These are phyloP conservation scores for Hyaloscypha bicolor DNA, from an alignment of 495 filamentous ascomycete species.

Conservation along the genomic window DNA sequence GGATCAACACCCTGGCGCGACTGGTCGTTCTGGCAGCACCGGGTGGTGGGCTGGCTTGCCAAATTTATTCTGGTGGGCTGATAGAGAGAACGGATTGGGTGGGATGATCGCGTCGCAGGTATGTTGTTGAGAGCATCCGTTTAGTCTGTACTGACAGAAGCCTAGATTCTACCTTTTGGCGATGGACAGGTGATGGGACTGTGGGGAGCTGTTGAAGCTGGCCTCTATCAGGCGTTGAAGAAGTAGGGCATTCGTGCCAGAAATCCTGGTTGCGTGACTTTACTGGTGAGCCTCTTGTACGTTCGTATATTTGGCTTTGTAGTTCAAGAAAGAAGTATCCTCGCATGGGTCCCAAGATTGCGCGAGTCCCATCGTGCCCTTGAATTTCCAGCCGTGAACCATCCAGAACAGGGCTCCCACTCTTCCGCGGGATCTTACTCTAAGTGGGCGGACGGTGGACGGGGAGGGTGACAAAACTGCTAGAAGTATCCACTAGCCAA, in stretches of 20 bases:
- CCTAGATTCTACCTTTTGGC: conserved; percentile 30
- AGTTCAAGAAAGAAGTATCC: not conserved
- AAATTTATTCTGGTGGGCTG: conserved; percentile 65
- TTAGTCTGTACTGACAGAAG: not conserved
- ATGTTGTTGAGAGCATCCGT: conserved; percentile 26
- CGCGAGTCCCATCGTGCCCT: too few species aligned
- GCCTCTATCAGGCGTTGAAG: conserved; percentile 35
- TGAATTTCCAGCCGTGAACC: too few species aligned
- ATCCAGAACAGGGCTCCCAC: too few species aligned
- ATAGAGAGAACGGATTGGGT: conserved; percentile 59
- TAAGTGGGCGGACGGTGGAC: too few species aligned
- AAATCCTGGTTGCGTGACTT: not conserved
- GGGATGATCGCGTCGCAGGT: conserved; percentile 61
- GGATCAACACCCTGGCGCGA: conserved; percentile 40
- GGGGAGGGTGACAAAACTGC: too few species aligned
- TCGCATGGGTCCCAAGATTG: not conserved
- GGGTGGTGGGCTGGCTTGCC: conserved; percentile 61
- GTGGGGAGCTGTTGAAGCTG: conserved; percentile 42
- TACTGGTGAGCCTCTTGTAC: not conserved
- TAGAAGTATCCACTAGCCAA: too few species aligned
- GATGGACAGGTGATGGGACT: conserved; percentile 39
- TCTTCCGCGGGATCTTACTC: too few species aligned
- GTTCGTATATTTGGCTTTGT: not conserved
- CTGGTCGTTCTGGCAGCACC: conserved; percentile 51
- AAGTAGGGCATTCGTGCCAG: not conserved